Evolutionary conservation across 1,284 basidiomycete genomes (phyloP).

Genomic region (Porogramme epimiltina): DNA sequence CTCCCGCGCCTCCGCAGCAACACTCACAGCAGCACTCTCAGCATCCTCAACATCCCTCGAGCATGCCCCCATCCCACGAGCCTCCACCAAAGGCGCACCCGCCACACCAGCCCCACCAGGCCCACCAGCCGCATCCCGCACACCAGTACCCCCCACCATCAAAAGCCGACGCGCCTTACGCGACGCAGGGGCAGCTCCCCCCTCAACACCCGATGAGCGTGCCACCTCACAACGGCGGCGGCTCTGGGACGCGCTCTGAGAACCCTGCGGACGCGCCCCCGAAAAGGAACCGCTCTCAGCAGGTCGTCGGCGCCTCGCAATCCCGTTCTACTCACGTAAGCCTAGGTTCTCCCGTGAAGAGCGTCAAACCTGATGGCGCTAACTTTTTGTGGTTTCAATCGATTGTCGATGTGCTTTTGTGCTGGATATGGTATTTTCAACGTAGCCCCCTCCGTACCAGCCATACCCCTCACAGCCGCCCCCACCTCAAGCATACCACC

Average conservation of each 20-base stretch:
- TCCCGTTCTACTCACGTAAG: conserved; percentile 41
- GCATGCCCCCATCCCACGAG: conserved; percentile 22
- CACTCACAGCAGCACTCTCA: conserved; percentile 10
- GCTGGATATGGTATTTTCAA: conserved; percentile 16
- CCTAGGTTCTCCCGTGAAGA: conserved; percentile 26
- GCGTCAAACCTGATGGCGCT: conserved; percentile 26
- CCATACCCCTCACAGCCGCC: conserved; percentile 28
- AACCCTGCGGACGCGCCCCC: conserved; percentile 25
- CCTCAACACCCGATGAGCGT: conserved; percentile 11
- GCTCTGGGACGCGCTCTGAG: conserved; percentile 19
- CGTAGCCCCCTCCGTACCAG: conserved; percentile 29
- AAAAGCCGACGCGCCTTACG: conserved; percentile 23
- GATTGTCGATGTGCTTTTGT: conserved; percentile 20
- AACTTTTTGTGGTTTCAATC: conserved; percentile 23
- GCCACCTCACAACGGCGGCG: conserved; percentile 17
- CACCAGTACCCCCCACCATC: conserved; percentile 13
- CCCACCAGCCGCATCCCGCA: conserved; percentile 15
- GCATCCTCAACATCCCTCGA: not conserved
- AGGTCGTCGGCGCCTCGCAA: conserved; percentile 35
- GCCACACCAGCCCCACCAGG: conserved; percentile 17
- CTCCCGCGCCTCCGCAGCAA: conserved; percentile 12
- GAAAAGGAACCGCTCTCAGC: conserved; percentile 32
- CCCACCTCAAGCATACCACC: conserved; percentile 27
- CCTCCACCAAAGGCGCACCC: conserved; percentile 14
- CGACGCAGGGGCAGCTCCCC: conserved; percentile 10